These are phyloP conservation scores for Lunasporangiospora selenospora DNA, from an alignment of 192 early-diverging fungal genomes.

Conservation along the genomic window DNA sequence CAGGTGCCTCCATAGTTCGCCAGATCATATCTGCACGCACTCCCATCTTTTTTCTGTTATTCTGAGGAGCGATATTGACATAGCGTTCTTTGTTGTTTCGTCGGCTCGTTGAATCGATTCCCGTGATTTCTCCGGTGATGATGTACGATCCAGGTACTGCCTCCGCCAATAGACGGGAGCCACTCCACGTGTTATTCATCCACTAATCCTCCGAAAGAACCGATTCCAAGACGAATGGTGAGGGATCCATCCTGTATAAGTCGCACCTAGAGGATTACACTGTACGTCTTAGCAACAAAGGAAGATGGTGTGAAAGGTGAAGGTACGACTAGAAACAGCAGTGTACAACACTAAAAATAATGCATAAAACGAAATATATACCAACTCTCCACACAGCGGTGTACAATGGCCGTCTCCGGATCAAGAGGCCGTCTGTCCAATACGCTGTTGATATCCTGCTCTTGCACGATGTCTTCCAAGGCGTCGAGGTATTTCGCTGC, in stretches of 20 bases:
- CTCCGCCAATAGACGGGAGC: constrained; percentile 5
- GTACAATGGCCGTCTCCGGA: constrained; percentile 1
- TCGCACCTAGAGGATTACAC: not conserved
- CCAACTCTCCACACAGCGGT: constrained; percentile 3
- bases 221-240: constrained; percentile 11
- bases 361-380: constrained; percentile 4
- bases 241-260: constrained; percentile 8
- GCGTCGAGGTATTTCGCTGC: constrained; percentile 1
- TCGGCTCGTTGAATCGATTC: constrained; percentile 15
- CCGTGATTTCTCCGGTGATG: constrained; percentile 5
- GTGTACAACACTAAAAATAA: constrained; percentile 1
- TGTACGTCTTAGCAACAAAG: constrained; percentile 8
- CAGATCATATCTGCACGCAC: constrained; percentile 7
- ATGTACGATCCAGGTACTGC: constrained; percentile 13
- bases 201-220: constrained; percentile 14
- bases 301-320: not conserved
- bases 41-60: constrained; percentile 8
- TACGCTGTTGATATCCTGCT: not conserved
- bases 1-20: constrained; percentile 1
- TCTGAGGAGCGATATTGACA: constrained; percentile 3
- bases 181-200: constrained; percentile 13
- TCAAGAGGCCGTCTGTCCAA: constrained; percentile 1
- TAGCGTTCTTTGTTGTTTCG: constrained; percentile 16
- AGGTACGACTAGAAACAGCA: constrained; percentile 1
- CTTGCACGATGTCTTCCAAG: not conserved